Evolutionary conservation across 2,329 filamentous ascomycete genomes (phyloP).

Genomic region (Ramularia collo-cygni): DNA sequence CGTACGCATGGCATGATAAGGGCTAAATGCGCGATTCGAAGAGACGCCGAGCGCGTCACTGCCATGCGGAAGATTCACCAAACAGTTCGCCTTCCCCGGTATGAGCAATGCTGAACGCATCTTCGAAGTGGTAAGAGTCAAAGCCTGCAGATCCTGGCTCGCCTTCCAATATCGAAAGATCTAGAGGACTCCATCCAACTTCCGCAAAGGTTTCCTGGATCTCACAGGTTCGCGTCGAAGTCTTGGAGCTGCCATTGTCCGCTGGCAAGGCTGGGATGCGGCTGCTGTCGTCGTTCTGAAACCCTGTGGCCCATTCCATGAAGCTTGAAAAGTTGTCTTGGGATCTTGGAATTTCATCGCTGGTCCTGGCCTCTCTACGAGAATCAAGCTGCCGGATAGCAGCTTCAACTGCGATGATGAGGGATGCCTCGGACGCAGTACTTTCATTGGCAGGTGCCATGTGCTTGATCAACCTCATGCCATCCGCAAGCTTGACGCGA

Average conservation of each 20-base stretch:
- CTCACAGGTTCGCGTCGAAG: not conserved
- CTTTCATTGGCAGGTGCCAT: constrained; percentile 30
- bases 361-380: not conserved
- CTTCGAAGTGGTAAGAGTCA: constrained; percentile 12
- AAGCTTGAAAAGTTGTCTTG: constrained; percentile 5
- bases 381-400: constrained; percentile 11
- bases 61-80: too few species aligned
- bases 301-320: constrained; percentile 10
- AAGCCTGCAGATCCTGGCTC: constrained; percentile 9
- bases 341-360: not conserved
- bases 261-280: too few species aligned
- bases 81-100: not conserved
- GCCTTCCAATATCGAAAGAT: constrained; percentile 10
- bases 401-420: constrained; percentile 28
- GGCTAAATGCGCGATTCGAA: too few species aligned
- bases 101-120: constrained; percentile 13
- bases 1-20: too few species aligned
- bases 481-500: constrained; percentile 19
- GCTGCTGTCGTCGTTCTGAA: constrained; percentile 1
- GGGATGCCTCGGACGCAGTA: constrained; percentile 27
- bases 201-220: constrained; percentile 10
- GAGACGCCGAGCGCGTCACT: too few species aligned
- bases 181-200: constrained; percentile 12
- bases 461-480: constrained; percentile 27
- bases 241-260: too few species aligned